Base-by-base conservation (phyloP, 225 moss, liverwort and hornwort genomes). In the Lunularia cruciata region DNA sequence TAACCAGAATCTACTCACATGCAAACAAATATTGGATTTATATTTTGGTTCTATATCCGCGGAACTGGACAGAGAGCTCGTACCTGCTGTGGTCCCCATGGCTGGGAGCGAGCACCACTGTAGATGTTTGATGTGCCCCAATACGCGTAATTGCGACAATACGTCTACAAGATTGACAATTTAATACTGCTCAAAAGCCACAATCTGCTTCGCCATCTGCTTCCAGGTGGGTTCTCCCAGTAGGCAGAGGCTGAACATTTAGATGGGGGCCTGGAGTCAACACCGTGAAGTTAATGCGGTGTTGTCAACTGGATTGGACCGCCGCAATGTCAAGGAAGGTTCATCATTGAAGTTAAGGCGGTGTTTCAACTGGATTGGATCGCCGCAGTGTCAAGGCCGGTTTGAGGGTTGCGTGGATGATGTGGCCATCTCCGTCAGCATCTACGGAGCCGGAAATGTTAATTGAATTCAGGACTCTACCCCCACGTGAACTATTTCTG, bases 371-470 rank as follows among this genome's bases (percentile, higher is more conserved):
- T 4, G 33, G 31, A 31, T 57, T 30, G 12, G 56, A 18, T 57
- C 56, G 32, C 31, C 32, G 32, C 56, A 54, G 18, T 23, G 33
- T 23, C 27, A 57, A 54, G 54, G 54, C 54, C 54, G 54, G 54
- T 57, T 57, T 57, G 31, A n/a, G n/a, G n/a, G n/a, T 33, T 16
- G 4, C 16, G 31, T 18, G 30, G 56, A 32, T 57, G 56, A 57
- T 54, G 18, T 57, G 56, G 31, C 56, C n/a, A 33, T 15, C 56
- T 30, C 16, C 56, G 54, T 54, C 54, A 54, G 54, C 54, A 54
- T 12, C 54, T n/a, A n/a, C n/a, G n/a, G 54, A 54, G 56, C 16
- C 56, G 33, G 56, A 32, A 32, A 57, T 4, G 28, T 15, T 15
- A 31, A 26, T 16, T 23, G 11, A 57, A 57, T 14, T 16, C 18